Conservation (phyloP, 2,329 filamentous ascomycete genomes). For the Alternaria dauci region DNA sequence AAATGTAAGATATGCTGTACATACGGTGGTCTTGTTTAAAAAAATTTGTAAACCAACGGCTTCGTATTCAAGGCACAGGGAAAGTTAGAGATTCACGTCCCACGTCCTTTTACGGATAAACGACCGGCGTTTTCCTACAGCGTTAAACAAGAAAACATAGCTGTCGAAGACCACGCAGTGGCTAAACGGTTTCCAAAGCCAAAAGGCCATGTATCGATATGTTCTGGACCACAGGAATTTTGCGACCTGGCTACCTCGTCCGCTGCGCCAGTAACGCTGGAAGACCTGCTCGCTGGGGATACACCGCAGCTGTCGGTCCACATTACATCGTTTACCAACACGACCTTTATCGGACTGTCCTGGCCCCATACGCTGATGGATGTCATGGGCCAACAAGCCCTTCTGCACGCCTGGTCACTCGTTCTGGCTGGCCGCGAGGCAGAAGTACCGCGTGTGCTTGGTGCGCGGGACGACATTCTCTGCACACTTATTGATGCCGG, state of each 20-base stretch:
- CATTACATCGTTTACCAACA: slow-evolving; percentile 42
- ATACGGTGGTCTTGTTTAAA: no score
- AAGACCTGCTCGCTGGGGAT: background rate
- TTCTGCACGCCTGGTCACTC: slow-evolving; percentile 59
- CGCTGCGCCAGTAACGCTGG: background rate
- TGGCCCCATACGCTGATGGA: slow-evolving; percentile 62
- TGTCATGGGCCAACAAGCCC: slow-evolving; percentile 52
- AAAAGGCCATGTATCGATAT: background rate
- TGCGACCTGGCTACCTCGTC: background rate
- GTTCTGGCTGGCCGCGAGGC: slow-evolving; percentile 55
- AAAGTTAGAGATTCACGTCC: background rate
- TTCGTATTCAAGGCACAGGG: no score
- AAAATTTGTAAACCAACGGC: no score
- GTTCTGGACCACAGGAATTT: background rate
- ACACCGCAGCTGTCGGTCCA: background rate
- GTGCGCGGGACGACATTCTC: slow-evolving; percentile 49
- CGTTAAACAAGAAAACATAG: background rate
- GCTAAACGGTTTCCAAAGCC: background rate
- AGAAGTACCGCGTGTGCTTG: slow-evolving; percentile 48
- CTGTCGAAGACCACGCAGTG: background rate
- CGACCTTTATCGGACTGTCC: slow-evolving; percentile 58
- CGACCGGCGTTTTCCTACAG: background rate
- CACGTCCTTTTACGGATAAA: background rate
- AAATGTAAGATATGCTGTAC: background rate
- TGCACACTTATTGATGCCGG: background rate